Percentiles rank a stretch among this genome's conserved stretches.
phyloP scores from a whole-genome alignment of 2,329 filamentous ascomycete genomes.

The Beauveria sp. region DNA sequence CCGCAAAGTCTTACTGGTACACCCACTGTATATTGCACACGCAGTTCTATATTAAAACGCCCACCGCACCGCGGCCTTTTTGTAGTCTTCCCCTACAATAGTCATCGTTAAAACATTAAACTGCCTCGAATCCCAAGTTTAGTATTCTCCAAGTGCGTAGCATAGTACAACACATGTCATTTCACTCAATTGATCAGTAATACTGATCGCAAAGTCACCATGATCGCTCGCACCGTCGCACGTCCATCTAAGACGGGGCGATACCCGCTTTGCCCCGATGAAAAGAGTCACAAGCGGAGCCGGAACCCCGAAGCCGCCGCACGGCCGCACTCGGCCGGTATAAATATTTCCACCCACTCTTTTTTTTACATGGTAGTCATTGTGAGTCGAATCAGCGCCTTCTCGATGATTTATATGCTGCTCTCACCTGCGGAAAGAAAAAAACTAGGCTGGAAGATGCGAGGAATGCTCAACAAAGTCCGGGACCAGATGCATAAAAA shows the following conservation, averaged over 20 bases:
- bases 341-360: neutral
- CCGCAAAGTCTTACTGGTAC: too few species aligned
- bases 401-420: neutral
- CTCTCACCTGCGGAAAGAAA: neutral
- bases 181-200: too few species aligned
- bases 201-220: neutral
- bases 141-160: too few species aligned
- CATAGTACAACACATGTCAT: too few species aligned
- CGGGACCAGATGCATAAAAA: neutral
- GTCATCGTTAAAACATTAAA: too few species aligned
- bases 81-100: too few species aligned
- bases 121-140: too few species aligned
- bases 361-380: neutral
- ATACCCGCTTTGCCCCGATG: neutral
- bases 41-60: too few species aligned
- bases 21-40: too few species aligned
- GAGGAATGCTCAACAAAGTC: neutral
- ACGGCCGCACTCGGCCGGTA: neutral
- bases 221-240: neutral
- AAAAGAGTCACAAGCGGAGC: neutral
- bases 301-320: neutral
- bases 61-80: too few species aligned
- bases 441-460: too few species aligned
- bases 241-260: neutral
- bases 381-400: neutral